Evolutionary conservation across 306 rosid species (phyloP).

Genomic region (Abrus precatorius): DNA sequence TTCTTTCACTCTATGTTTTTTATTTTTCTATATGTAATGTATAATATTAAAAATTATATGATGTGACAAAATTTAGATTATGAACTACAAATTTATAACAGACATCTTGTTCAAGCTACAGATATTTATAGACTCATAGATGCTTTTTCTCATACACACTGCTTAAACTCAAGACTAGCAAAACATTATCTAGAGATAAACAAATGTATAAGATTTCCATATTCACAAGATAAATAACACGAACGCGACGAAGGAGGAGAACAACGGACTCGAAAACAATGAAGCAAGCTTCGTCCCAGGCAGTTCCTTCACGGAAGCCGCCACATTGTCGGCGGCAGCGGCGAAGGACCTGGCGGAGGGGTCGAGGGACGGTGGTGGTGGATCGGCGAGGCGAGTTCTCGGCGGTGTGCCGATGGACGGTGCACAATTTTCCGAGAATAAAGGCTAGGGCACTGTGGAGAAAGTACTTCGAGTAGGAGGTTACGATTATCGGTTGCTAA

Average conservation of each 20-base stretch:
- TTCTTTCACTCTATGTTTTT: too few relatives aligned
- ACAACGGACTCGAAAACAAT: slow-evolving; percentile 50
- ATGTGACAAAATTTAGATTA: too few relatives aligned
- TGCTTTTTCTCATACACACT: too few relatives aligned
- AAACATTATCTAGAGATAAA: too few relatives aligned
- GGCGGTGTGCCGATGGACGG: slow-evolving; percentile 96
- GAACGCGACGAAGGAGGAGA: slow-evolving; percentile 3
- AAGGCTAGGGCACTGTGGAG: slow-evolving; percentile 99
- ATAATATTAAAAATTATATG: too few relatives aligned
- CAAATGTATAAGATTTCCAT: slow-evolving; percentile 1
- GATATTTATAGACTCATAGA: too few relatives aligned
- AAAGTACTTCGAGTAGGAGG: slow-evolving; percentile 99
- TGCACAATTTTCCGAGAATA: slow-evolving; percentile 84
- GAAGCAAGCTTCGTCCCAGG: slow-evolving; percentile 88
- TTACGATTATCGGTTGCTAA: slow-evolving; percentile 83
- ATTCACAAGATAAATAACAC: slow-evolving; percentile 22
- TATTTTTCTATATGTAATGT: too few relatives aligned
- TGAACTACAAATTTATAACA: too few relatives aligned
- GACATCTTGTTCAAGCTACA: too few relatives aligned
- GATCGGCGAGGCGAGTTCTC: slow-evolving; percentile 90
- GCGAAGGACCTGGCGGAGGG: slow-evolving; percentile 77
- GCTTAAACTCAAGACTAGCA: not conserved
- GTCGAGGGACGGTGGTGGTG: slow-evolving; percentile 73
- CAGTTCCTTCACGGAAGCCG: slow-evolving; percentile 73
- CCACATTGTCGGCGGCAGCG: slow-evolving; percentile 75